Conservation (phyloP, 306 rosid species). For the Mucuna pruriens region DNA sequence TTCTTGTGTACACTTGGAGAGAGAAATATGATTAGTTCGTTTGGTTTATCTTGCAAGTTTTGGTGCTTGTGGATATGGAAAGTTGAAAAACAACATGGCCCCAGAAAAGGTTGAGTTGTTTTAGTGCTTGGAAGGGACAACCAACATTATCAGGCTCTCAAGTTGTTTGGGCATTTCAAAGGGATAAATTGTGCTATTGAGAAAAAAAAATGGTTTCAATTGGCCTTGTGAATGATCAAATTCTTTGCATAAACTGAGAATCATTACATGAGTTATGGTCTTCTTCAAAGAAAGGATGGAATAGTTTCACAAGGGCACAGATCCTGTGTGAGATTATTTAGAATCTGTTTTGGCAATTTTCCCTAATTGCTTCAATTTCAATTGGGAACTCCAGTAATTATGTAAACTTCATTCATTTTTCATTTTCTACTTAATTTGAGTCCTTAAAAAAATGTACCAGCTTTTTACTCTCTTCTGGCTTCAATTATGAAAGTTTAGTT, state of each 20-base stretch:
- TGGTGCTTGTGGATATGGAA: conserved; percentile 4
- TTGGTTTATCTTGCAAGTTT: neutral
- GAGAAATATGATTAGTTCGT: conserved; percentile 72
- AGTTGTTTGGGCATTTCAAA: conserved; percentile 22
- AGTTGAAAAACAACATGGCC: neutral
- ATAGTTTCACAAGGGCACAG: neutral
- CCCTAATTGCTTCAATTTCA: conserved; percentile 16
- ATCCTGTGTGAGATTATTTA: neutral
- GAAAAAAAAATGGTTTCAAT: neutral
- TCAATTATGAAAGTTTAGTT: neutral
- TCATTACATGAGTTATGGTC: neutral
- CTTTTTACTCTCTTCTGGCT: neutral
- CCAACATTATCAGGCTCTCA: conserved; percentile 2
- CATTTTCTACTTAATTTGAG: neutral
- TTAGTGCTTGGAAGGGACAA: neutral
- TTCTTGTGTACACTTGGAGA: conserved; percentile 74
- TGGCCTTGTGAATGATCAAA: conserved; percentile 11
- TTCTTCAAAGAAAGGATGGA: conserved; percentile 23
- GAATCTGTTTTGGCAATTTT: conserved; percentile 1
- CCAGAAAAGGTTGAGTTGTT: neutral
- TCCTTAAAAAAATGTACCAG: neutral
- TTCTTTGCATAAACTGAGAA: neutral
- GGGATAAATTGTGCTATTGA: neutral
- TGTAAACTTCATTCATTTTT: too few relatives aligned
- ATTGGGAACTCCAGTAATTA: neutral